Base-by-base conservation (phyloP, 1,284 basidiomycete genomes). In the Dichomitus squalens region DNA sequence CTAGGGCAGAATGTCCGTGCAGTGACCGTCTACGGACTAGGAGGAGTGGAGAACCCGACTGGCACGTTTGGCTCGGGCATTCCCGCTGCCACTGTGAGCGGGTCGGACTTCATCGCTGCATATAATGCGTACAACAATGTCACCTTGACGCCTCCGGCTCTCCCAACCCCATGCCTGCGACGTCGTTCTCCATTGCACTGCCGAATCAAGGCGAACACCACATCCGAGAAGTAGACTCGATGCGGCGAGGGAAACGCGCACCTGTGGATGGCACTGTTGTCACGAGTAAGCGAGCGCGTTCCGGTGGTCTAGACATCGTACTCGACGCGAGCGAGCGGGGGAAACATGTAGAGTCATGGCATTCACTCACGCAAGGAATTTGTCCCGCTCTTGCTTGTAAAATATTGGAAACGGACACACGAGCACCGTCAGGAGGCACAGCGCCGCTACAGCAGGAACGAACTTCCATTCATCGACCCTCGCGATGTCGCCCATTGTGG, bases 141-240 rank as follows among this genome's bases (percentile, higher is more conserved):
- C 9, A 49, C 23, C 36, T 49, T 68, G 21, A 57, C 65, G 23
- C 46, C 65, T 3, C 68, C 68, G 2, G 34, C 65, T 3, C 47
- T 68, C 3, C 67, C 68, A 31, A 23, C 0, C 61, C 57, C 27
- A 1, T 43, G 52, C 62, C 49, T 4, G 34, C 63, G 38, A 49
- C 4, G 60, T 64, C 40, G 40, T 74, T 76, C 43, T 40, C 63
- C 5, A 58, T 74, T 9, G 49, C 60, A 31, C 51, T 76, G 21
- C 57, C 49, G 27, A 57, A 36, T 38, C 64, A 31, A 59, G 68
- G 96, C 96, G 56, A 97, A 86, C 46, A 99, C 85, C 46, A 99
- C 87, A 69, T 99, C 96, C 40, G 88, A 87, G 73, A 99, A 99
- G 70, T 88, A 86, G 43, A 96, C 80, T 49, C 81, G 79, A 52